Conservation (phyloP, 306 rosid species). For the Sechiopsis laciniata region DNA sequence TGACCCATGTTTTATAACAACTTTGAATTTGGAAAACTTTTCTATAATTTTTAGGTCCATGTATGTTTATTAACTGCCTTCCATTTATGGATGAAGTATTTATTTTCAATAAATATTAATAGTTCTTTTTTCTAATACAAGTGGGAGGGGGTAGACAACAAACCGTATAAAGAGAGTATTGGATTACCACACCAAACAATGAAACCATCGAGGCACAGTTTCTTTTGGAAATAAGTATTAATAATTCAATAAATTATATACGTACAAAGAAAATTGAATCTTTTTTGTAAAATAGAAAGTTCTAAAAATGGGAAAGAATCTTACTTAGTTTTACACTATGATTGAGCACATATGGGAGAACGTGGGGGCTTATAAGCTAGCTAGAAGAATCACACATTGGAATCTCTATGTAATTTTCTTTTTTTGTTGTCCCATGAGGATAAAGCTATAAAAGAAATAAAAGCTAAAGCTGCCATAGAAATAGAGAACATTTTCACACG, state of each 20-base stretch:
- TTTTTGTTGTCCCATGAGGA: background rate
- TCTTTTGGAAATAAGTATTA: background rate
- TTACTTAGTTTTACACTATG: slow-evolving; percentile 27
- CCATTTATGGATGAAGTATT: too few relatives aligned
- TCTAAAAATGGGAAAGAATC: slow-evolving; percentile 34
- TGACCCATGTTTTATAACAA: too few relatives aligned
- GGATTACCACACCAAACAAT: too few relatives aligned
- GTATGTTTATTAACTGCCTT: too few relatives aligned
- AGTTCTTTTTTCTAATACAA: too few relatives aligned
- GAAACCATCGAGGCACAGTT: too few relatives aligned
- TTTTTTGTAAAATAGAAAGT: background rate
- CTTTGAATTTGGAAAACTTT: too few relatives aligned
- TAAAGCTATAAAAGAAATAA: background rate
- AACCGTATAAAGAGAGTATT: too few relatives aligned
- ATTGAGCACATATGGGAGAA: slow-evolving; percentile 55
- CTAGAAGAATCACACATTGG: slow-evolving; percentile 38
- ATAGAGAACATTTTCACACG: slow-evolving; percentile 65
- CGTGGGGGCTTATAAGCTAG: slow-evolving; percentile 33
- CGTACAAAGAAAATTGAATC: background rate
- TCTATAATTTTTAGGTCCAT: too few relatives aligned
- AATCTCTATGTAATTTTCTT: slow-evolving; percentile 19
- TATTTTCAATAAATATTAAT: too few relatives aligned
- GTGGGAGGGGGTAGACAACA: too few relatives aligned
- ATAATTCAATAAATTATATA: background rate
- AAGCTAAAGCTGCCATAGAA: slow-evolving; percentile 66